phyloP scores from a whole-genome alignment of 495 filamentous ascomycete genomes.

The Neurospora sp. region DNA sequence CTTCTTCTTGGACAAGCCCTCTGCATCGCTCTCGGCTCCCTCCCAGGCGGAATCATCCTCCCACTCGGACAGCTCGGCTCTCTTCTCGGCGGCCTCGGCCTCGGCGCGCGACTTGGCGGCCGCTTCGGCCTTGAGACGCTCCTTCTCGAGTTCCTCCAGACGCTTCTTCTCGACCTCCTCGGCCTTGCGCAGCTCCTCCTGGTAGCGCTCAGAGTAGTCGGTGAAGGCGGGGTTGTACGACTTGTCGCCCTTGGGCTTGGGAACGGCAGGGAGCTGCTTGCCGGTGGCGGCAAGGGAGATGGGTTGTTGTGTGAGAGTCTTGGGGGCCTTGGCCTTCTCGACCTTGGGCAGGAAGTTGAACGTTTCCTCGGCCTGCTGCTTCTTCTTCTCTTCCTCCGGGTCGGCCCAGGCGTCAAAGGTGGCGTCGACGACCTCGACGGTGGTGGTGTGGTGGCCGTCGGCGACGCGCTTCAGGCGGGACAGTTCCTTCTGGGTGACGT shows the following conservation, averaged over 20 bases:
- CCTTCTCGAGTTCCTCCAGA: constrained; percentile 53
- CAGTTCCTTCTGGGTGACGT: constrained; percentile 73
- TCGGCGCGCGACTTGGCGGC: constrained; percentile 46
- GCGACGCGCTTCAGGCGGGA: constrained; percentile 65
- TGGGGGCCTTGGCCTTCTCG: constrained; percentile 59
- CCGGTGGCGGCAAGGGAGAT: constrained; percentile 71
- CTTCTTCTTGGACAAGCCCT: constrained; percentile 59
- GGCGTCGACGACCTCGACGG: constrained; percentile 44
- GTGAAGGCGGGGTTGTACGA: constrained; percentile 86
- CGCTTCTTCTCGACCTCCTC: constrained; percentile 73
- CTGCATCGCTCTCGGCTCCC: constrained; percentile 56
- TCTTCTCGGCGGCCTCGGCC: constrained; percentile 53
- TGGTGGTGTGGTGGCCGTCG: constrained; percentile 51
- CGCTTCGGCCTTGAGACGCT: constrained; percentile 42
- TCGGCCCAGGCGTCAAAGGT: constrained; percentile 73
- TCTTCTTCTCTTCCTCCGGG: constrained; percentile 31
- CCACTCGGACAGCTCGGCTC: constrained; percentile 57
- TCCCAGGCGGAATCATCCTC: constrained; percentile 88
- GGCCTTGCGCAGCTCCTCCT: constrained; percentile 63
- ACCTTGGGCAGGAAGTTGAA: constrained; percentile 49
- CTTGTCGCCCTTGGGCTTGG: constrained; percentile 64
- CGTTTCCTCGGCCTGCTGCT: constrained; percentile 35
- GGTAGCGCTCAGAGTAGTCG: constrained; percentile 70
- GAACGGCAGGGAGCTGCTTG: constrained; percentile 66
- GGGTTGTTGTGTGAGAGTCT: constrained; percentile 64